Evolutionary conservation across 495 filamentous ascomycete genomes (phyloP).

Genomic region (Talaromyces proteolyticus): DNA sequence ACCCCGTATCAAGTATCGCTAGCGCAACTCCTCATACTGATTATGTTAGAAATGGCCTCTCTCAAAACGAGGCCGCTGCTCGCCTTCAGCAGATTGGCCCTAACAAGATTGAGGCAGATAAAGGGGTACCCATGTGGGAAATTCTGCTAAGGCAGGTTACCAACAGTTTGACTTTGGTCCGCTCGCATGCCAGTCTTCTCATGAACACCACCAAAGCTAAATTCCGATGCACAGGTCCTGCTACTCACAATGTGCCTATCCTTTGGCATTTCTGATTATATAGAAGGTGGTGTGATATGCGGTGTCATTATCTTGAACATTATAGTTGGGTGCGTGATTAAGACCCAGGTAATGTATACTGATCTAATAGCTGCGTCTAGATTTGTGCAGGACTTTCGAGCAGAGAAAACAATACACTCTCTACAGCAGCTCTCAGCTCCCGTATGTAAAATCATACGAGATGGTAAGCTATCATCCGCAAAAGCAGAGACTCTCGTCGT

Average conservation of each 20-base stretch:
- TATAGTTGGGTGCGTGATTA: constrained; percentile 51
- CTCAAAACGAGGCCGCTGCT: constrained; percentile 52
- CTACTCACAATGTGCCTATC: constrained; percentile 66
- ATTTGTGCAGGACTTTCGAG: constrained; percentile 60
- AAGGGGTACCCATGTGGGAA: constrained; percentile 49
- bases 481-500: constrained; percentile 68
- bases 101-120: constrained; percentile 56
- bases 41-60: no score
- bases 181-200: constrained; percentile 8
- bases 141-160: constrained; percentile 58
- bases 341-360: no score
- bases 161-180: constrained; percentile 62
- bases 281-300: constrained; percentile 64
- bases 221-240: constrained; percentile 39
- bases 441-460: constrained; percentile 63
- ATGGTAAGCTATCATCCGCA: constrained; percentile 59
- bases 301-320: constrained; percentile 64
- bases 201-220: constrained; percentile 3
- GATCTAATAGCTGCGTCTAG: no score
- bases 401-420: constrained; percentile 54
- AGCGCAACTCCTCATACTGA: no score
- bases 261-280: constrained; percentile 64
- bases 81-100: constrained; percentile 51
- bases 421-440: constrained; percentile 55
- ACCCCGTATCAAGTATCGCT: no score